Evolutionary conservation across 306 rosid species (phyloP), one percentile per base, ranked within the genome.

Genomic region (Cucurbita ficifolia): DNA sequence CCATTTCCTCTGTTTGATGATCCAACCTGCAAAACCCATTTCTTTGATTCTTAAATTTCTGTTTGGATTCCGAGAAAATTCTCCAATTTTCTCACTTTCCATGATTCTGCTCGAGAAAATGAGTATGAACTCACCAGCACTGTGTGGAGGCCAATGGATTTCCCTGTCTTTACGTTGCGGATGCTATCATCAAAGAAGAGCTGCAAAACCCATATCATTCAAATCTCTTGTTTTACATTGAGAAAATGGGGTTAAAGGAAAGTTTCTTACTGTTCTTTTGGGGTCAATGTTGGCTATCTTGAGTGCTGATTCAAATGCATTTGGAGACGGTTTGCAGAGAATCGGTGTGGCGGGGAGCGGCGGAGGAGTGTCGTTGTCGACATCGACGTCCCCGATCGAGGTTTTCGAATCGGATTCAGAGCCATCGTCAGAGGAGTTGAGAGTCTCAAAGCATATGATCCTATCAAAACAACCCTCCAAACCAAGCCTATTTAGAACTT

Each of bases 401-500:
- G 5, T 40, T n/a, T 40, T 63, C 2, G 70, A 40, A 10, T 35
- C 85, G 10, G 60, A 38, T n/a, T 75, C 73, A 17, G 67, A 36
- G 9, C 65, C 73, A 56, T 79, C 59, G 3, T 35, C 48, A 54
- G 85, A 73, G 6, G 70, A 63, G 85, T 93, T 93, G 72, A 93
- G 82, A 69, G 89, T 93, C 82, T 93, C 98, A 76, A 93, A 93
- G 87, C 84, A 79, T 77, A 93, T 82, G 50, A 88, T 61, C 11
- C 67, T 67, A 77, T 93, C 96, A 76, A 93, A 93, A 81, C 98
- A 93, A 76, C 85, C 96, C 77, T 88, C 96, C 75, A 93, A 67
- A 65, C 98, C 97, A 70, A 93, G 98, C 79, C 82, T 85, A 29
- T 61, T 72, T 52, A 90, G 90, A 29, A 74, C 98, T 73, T 83